Evolutionary conservation across 129 eudicot genomes (phyloP).

Genomic region (Tagetes patula): DNA sequence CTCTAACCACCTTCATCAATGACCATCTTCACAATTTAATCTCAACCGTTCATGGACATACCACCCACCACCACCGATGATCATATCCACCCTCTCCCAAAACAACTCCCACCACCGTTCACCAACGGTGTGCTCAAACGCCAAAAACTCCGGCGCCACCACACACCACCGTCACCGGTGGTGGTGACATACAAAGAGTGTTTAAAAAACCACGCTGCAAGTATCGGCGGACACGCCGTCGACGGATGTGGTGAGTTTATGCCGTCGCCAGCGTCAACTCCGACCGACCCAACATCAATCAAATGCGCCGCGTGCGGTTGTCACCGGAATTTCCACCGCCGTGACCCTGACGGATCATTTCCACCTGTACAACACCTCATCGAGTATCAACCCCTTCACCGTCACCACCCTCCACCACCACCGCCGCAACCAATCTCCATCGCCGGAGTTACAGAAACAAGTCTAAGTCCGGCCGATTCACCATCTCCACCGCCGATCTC

Average conservation of each 20-base stretch:
- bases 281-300: conserved; percentile 74
- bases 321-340: conserved; percentile 99
- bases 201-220: conserved; percentile 92
- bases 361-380: conserved; percentile 33
- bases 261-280: conserved; percentile 58
- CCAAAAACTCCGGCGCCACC: conserved; percentile 47
- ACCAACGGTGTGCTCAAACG: conserved; percentile 67
- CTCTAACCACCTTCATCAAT: conserved; percentile 22
- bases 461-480: conserved; percentile 45
- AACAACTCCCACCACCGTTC: conserved; percentile 41
- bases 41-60: conserved; percentile 46
- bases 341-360: conserved; percentile 60
- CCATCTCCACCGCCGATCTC: conserved; percentile 92
- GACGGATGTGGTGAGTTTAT: conserved; percentile 97
- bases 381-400: conserved; percentile 80
- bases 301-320: conserved; percentile 97
- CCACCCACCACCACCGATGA: conserved; percentile 37
- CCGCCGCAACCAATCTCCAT: conserved; percentile 32
- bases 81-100: conserved; percentile 47
- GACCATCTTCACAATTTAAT: conserved; percentile 18
- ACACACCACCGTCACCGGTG: conserved; percentile 33
- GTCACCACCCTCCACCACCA: conserved; percentile 63
- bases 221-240: conserved; percentile 88
- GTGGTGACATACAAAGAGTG: conserved; percentile 72
- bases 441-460: conserved; percentile 31